Base-by-base conservation (phyloP, 2,329 filamentous ascomycete genomes). In the Raffaelea arxii region DNA sequence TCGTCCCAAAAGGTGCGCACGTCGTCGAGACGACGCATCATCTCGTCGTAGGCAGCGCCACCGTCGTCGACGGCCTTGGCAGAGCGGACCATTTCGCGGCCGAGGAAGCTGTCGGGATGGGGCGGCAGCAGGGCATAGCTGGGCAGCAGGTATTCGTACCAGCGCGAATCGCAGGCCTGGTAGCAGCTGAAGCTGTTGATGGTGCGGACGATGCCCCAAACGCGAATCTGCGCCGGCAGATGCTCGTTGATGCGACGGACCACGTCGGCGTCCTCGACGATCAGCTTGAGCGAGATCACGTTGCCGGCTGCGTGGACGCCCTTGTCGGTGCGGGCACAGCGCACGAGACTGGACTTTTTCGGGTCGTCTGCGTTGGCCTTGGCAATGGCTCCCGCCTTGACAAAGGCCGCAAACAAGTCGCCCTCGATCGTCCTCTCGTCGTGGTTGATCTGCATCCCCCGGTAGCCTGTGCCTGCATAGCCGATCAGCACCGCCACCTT, bases 291-390 rank as follows among this genome's bases (percentile, higher is more conserved):
- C 25, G 88, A 95, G 51, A 97, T 87, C 58, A 97, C 83, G 59
- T 97, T 97, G 44, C 91, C 92, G 2, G 91, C 91, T 1, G 91
- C 91, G 63, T 97, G 91, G 2, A 97, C 91, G 46, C 92, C 92
- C 71, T 97, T 98, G 68, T 98, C 92, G 0, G 92, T 98, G 53
- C 92, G 78, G 4, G 92, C 92, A 64, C 92, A 98, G 53, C 92
- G 84, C 46, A 95, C 86, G 41, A 98, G 77, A 44, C 88, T 90
- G 2, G 89, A 94, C 66, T 98, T 98, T 65, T 94, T 94, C 4
- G 91, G 92, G 61, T 98, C 92, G 56, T 94, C 82, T 21, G 92
- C 92, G 61, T 98, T 98, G 51, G 88, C 88, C 65, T 97, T 97
- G 42, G 90, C 94, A 51, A 98, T 95, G 35, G 92, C 90, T 18